Conservation (phyloP, 2,329 filamentous ascomycete genomes). For the Exserohilum rostratum region DNA sequence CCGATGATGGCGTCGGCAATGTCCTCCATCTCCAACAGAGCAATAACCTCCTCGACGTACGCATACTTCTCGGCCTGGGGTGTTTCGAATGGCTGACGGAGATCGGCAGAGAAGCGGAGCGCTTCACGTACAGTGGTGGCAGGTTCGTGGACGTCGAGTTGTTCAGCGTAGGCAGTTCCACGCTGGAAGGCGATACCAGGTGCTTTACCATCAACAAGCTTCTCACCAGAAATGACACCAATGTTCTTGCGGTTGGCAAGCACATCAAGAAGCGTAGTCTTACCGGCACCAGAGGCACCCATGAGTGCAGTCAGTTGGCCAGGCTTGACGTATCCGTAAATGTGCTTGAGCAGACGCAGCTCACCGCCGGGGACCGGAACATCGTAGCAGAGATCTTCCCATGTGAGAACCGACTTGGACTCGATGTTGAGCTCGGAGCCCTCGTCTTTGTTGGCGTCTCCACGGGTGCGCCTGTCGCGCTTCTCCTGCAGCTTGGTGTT, state of each 20-base stretch:
- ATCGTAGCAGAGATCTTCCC: constrained; percentile 65
- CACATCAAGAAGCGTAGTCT: constrained; percentile 83
- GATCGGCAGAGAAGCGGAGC: constrained; percentile 68
- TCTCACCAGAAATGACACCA: constrained; percentile 67
- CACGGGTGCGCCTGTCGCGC: constrained; percentile 58
- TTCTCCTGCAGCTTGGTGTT: constrained; percentile 68
- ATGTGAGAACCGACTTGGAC: constrained; percentile 63
- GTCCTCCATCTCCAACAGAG: constrained; percentile 69
- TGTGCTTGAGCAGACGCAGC: constrained; percentile 61
- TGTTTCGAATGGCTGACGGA: constrained; percentile 65
- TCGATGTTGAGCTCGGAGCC: constrained; percentile 58
- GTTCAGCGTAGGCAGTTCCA: constrained; percentile 69
- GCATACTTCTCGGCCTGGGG: constrained; percentile 66
- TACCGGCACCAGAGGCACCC: constrained; percentile 70
- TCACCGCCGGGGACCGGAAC: constrained; percentile 70
- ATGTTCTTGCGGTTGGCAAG: constrained; percentile 70
- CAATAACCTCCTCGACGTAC: constrained; percentile 70
- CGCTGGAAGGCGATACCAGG: constrained; percentile 67
- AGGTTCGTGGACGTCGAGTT: constrained; percentile 68
- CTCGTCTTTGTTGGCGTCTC: constrained; percentile 50
- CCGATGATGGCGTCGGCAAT: constrained; percentile 71
- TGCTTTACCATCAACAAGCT: constrained; percentile 65
- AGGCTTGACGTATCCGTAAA: constrained; percentile 63
- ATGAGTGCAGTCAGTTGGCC: constrained; percentile 59
- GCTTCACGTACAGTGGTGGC: constrained; percentile 70